Evolutionary conservation across 2,329 filamentous ascomycete genomes (phyloP).

Genomic region (Trichoderma aggressivum): DNA sequence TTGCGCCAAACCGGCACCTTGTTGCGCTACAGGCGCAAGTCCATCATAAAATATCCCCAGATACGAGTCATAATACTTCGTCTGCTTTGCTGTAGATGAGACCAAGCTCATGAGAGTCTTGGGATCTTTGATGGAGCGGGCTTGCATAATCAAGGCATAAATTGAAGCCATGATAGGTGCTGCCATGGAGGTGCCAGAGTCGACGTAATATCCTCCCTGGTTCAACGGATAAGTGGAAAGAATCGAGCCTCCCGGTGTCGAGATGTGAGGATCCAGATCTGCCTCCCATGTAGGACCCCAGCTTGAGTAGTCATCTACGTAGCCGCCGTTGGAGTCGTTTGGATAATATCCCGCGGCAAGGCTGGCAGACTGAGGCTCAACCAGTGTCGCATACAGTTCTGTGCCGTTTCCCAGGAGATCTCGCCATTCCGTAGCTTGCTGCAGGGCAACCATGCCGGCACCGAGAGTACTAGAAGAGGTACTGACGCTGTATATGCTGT

Average conservation of each 20-base stretch:
- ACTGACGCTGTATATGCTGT: background rate
- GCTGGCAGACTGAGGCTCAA: background rate
- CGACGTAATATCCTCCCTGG: slow-evolving; percentile 48
- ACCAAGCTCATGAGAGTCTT: slow-evolving; percentile 47
- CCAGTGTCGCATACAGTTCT: background rate
- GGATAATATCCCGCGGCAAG: background rate
- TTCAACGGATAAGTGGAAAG: slow-evolving; percentile 53
- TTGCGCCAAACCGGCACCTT: slow-evolving; percentile 59
- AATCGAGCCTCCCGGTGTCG: slow-evolving; percentile 54
- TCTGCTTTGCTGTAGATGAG: slow-evolving; percentile 47
- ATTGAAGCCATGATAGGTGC: slow-evolving; percentile 54
- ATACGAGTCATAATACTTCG: slow-evolving; percentile 43
- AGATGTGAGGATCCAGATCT: slow-evolving; percentile 53
- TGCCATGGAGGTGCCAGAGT: slow-evolving; percentile 59
- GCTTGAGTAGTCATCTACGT: slow-evolving; percentile 49
- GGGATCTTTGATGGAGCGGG: slow-evolving; percentile 49
- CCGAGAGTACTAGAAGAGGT: slow-evolving; percentile 29
- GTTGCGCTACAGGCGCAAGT: slow-evolving; percentile 56
- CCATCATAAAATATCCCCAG: slow-evolving; percentile 32
- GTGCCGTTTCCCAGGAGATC: background rate
- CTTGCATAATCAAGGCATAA: slow-evolving; percentile 51
- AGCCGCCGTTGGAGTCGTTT: slow-evolving; percentile 48
- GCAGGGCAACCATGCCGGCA: slow-evolving; percentile 31
- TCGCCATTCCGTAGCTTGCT: slow-evolving; percentile 28
- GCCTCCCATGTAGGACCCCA: slow-evolving; percentile 62